Base-by-base conservation (phyloP, 2,329 filamentous ascomycete species). In the Aspergillus sojae region DNA sequence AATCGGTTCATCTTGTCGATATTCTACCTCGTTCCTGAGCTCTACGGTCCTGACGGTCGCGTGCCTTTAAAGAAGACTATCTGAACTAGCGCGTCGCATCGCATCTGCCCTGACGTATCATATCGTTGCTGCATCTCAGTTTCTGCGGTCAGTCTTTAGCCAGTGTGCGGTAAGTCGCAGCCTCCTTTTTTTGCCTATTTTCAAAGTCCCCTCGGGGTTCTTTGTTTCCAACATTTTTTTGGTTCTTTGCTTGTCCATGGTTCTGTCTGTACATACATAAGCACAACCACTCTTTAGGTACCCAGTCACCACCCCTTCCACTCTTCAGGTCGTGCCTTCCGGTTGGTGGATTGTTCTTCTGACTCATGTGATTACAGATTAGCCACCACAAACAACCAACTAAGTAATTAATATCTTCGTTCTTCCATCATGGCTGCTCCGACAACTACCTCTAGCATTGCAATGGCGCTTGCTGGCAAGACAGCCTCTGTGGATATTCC, bases 401-500 rank as follows among this genome's bases (percentile, higher is more conserved):
- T 43, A 52, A 28, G 21, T 43, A 53, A 26, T 41, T 41, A 30
- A 65, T 30, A 43, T 54, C 62, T 55, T 57, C 45, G 23, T 58
- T 60, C 50, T 50, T 56, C 61, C 65, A 80, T 72, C 72, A 83
- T 83, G 81, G 79, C 80, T 78, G 71, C 76, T 69, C 75, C 76
- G 62, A 76, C 70, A 62, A 68, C 72, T 60, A 73, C 71, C 60
- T 83, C 81, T 71, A 82, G 78, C 76, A 80, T 83, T 69, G 80
- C 79, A 64, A 79, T 82, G 77, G 81, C 81, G 70, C 77, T 83
- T 72, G 81, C 81, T 76, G 79, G 79, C 74, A 82, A 81, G 76
- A 82, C 81, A 65, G 80, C 79, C 63, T 83, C 79, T 48, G 78
- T 83, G 69, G 80, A 82, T 68, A 83, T 83, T 62, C 81, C 81